A percentile compares a stretch with the other conserved stretches of the same genome.
phyloP scores from a whole-genome alignment of 345 rosid species.

The Pistacia vera region DNA sequence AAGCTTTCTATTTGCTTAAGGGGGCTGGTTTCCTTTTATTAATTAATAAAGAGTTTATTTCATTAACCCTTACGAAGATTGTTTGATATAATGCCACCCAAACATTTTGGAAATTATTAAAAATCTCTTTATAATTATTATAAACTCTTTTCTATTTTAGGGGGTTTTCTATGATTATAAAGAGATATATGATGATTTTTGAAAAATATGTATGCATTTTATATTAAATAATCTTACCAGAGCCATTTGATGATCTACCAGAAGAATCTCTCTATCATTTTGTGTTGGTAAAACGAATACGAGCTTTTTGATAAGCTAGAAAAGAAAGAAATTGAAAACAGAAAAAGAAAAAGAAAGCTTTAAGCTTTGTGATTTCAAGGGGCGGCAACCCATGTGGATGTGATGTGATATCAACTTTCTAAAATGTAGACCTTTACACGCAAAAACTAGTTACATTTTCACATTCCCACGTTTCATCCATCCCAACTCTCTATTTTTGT shows the following conservation, averaged over 20 bases:
- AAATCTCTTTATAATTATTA: too few species aligned
- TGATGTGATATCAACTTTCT: constrained; percentile 27
- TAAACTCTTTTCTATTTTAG: too few species aligned
- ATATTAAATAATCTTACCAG: too few species aligned
- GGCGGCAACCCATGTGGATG: constrained; percentile 50
- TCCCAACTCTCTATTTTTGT: constrained; percentile 2
- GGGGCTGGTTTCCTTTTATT: background rate
- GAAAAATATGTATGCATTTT: too few species aligned
- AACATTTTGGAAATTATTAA: too few species aligned
- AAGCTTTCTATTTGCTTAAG: background rate
- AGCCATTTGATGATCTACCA: too few species aligned
- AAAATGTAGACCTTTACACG: constrained; percentile 27
- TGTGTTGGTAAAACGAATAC: background rate
- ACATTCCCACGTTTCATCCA: constrained; percentile 13
- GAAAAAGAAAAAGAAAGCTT: background rate
- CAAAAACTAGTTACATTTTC: constrained; percentile 15
- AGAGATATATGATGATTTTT: too few species aligned
- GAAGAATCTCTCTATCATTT: too few species aligned
- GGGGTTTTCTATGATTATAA: too few species aligned
- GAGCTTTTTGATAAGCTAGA: constrained; percentile 18
- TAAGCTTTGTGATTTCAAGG: constrained; percentile 20
- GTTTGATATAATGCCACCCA: too few species aligned
- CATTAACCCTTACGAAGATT: too few species aligned
- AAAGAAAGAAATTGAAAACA: background rate
- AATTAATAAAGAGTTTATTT: too few species aligned